Percentiles rank a stretch among this genome's conserved stretches.
Conservation (phyloP, 176 grass and related monocot genomes). For the Calamus simplicifolius region DNA sequence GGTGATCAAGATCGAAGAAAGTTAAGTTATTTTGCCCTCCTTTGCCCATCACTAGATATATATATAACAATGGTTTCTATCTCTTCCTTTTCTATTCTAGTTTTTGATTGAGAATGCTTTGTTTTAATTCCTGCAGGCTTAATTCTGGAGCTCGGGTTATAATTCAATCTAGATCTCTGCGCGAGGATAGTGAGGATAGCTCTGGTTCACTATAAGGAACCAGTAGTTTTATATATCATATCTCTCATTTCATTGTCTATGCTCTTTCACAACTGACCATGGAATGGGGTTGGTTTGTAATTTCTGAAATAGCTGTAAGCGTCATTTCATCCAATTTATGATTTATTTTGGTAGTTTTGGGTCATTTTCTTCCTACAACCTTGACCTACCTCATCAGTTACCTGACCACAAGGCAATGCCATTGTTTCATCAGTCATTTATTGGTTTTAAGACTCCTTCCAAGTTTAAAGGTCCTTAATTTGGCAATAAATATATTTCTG, state of each 20-base stretch:
- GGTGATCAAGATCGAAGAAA: conserved; percentile 97
- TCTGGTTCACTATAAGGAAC: conserved; percentile 51
- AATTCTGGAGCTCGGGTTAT: conserved; percentile 92
- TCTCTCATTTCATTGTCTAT: conserved; percentile 7
- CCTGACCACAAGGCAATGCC: background rate
- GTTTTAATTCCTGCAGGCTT: conserved; percentile 59
- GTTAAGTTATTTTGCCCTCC: conserved; percentile 47
- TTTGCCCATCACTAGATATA: background rate
- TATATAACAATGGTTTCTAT: background rate
- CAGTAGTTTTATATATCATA: conserved; percentile 17
- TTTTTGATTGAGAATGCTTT: background rate
- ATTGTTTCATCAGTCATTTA: background rate
- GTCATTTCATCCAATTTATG: conserved; percentile 33
- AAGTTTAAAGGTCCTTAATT: background rate
- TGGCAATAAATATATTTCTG: too few relatives aligned
- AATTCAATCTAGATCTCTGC: conserved; percentile 64
- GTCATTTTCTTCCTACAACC: conserved; percentile 22
- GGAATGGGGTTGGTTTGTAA: background rate
- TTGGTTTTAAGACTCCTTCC: background rate
- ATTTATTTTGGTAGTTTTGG: conserved; percentile 19
- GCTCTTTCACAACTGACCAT: background rate
- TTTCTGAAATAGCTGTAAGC: conserved; percentile 15
- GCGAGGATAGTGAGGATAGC: conserved; percentile 67
- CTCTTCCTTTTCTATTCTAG: conserved; percentile 28
- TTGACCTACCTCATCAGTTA: too few relatives aligned